These are phyloP conservation scores for Tylopilus vinaceipallidus DNA, from an alignment of 768 basidiomycete genomes.

Conservation along the genomic window DNA sequence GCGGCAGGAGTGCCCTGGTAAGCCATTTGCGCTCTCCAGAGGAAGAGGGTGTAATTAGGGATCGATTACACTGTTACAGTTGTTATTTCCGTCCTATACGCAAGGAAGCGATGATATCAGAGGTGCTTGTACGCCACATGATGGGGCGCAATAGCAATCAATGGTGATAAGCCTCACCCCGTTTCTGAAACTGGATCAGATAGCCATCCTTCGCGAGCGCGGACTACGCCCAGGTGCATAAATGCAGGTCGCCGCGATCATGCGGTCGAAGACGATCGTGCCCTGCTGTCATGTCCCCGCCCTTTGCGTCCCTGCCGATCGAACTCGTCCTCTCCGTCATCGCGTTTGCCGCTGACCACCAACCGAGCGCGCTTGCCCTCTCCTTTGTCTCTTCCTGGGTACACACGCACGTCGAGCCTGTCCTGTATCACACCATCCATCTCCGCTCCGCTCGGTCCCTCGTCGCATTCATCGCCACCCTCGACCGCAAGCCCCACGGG, in stretches of 20 bases:
- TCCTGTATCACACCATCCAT: conserved; percentile 2
- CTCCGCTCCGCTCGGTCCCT: conserved; percentile 1
- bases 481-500: not conserved
- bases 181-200: not conserved
- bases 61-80: too few relatives aligned
- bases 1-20: too few relatives aligned
- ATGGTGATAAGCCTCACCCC: not conserved
- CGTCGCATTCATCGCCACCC: not conserved
- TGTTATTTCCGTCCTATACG: not conserved
- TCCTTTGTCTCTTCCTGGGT: conserved; percentile 2
- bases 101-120: not conserved
- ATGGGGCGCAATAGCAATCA: not conserved
- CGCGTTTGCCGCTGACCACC: conserved; percentile 32
- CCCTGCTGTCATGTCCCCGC: conserved; percentile 1
- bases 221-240: not conserved
- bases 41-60: too few relatives aligned
- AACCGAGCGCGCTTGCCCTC: not conserved
- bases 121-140: not conserved
- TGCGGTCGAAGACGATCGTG: not conserved
- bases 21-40: too few relatives aligned
- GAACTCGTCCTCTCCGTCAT: conserved; percentile 36
- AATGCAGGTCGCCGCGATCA: not conserved
- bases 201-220: not conserved
- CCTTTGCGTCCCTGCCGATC: conserved; percentile 24
- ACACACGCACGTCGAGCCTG: not conserved